These are phyloP conservation scores for Pichia sorboxylosa DNA, from an alignment of 1,139 yeast species.

Conservation along the genomic window DNA sequence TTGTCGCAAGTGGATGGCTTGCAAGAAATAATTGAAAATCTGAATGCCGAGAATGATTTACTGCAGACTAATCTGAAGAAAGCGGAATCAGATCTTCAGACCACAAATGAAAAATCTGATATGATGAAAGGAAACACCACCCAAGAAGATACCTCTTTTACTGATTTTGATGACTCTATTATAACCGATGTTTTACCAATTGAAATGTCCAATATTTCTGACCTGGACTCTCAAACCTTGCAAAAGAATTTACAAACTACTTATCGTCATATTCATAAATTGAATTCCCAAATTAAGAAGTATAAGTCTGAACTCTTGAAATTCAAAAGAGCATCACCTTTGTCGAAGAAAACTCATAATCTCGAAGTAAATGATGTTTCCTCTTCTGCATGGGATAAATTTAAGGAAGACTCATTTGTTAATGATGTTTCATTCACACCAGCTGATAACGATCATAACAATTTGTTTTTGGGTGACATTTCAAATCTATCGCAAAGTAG, in stretches of 20 bases:
- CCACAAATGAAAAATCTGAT: conserved; percentile 12
- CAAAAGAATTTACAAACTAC: conserved; percentile 58
- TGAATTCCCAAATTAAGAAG: conserved; percentile 27
- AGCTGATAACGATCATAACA: conserved; percentile 29
- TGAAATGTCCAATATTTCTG: conserved; percentile 29
- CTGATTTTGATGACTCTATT: conserved; percentile 19
- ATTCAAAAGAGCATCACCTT: conserved; percentile 3
- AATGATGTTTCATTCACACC: conserved; percentile 1
- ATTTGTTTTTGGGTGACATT: conserved; percentile 21
- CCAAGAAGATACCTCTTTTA: conserved; percentile 6
- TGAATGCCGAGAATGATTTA: conserved; percentile 56
- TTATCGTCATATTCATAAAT: conserved; percentile 44
- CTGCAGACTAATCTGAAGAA: conserved; percentile 35
- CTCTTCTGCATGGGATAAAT: conserved; percentile 27
- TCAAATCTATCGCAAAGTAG: conserved; percentile 4
- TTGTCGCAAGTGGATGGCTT: conserved; percentile 35
- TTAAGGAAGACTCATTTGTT: conserved; percentile 23
- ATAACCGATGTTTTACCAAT: conserved; percentile 20
- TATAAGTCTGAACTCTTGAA: conserved; percentile 6
- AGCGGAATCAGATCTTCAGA: conserved; percentile 19
- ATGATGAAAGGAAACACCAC: not conserved
- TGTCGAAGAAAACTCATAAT: not conserved
- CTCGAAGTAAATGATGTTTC: conserved; percentile 13
- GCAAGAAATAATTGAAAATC: conserved; percentile 38
- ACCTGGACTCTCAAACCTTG: conserved; percentile 57